Base-by-base conservation (phyloP, 2,329 filamentous ascomycete species). In the Diplocarpon rosae region DNA sequence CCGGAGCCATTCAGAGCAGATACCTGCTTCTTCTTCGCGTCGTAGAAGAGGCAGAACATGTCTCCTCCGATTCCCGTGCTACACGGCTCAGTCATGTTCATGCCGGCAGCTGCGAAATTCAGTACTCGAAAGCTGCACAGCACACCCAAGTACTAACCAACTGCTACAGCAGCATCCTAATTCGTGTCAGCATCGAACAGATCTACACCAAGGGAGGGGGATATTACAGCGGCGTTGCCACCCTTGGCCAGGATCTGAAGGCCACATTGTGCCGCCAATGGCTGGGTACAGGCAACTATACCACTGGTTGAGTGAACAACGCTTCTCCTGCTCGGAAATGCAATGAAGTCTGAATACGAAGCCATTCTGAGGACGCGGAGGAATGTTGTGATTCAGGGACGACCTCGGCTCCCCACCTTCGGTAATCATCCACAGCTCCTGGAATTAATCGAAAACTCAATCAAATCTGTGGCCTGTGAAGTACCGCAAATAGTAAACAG, bases 1-100 rank as follows among this genome's bases (percentile, higher is more conserved):
- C 90, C 90, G 1, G 89, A 95, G 14, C 89, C 90, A 63, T 98
- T 98, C 63, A 96, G 69, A 5, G 88, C 85, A 45, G 80, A 82
- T 7, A 96, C 81, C 50, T 83, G 83, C 59, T 84, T 83, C 0
- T 81, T 85, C 54, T 81, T 52, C 12, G 52, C 47, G 42, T 54
- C 46, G 15, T 49, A 54, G 29, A 42, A 54, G 5, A 54, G 48
- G 42, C 50, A 52, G 15, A 54, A 54, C 80, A 94, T 88, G 66
- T 96, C 90, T 49, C 90, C 90, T 45, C 92, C 92, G 47, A 96
- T 95, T 30, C 92, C 90, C 0, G 90, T 96, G 7, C 84, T 92
- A 48, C 80, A 80, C 5, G 90, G 90, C 62, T 98, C 92, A 0
- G 89, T 94, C 61, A 96, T 77, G 65, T 95, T 96, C 45, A 98